phyloP scores from a whole-genome alignment of 306 rosid genomes.

The Trichosanthes cucumerina region DNA sequence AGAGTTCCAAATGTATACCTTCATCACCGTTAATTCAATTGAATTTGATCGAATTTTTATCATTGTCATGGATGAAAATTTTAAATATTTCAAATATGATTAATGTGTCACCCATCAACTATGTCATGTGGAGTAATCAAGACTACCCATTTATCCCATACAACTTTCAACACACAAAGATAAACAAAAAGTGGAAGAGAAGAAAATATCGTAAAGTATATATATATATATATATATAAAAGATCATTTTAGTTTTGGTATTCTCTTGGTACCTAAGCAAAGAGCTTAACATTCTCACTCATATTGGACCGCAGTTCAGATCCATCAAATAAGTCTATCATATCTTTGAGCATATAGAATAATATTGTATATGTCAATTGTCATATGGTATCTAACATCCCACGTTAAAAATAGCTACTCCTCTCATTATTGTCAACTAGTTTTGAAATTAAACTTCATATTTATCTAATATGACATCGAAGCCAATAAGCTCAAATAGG shows the following conservation, averaged over 20 bases:
- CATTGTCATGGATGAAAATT: neutral
- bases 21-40: neutral
- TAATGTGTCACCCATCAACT: neutral
- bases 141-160: rapidly evolving
- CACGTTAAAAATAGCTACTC: too few species aligned
- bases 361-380: neutral
- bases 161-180: neutral
- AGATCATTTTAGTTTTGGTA: neutral
- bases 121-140: neutral
- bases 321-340: too few species aligned
- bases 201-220: too few species aligned
- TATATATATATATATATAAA: too few species aligned
- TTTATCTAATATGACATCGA: too few species aligned
- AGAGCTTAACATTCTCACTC: neutral
- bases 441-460: too few species aligned
- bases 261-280: neutral
- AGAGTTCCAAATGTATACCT: neutral
- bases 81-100: neutral
- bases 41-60: neutral
- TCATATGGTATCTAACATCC: too few species aligned
- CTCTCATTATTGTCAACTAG: too few species aligned
- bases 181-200: too few species aligned
- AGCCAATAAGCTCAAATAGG: too few species aligned
- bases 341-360: neutral
- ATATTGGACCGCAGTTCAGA: too few species aligned